Base-by-base conservation (phyloP, 2,329 filamentous ascomycete species). In the Calycina herbarum region DNA sequence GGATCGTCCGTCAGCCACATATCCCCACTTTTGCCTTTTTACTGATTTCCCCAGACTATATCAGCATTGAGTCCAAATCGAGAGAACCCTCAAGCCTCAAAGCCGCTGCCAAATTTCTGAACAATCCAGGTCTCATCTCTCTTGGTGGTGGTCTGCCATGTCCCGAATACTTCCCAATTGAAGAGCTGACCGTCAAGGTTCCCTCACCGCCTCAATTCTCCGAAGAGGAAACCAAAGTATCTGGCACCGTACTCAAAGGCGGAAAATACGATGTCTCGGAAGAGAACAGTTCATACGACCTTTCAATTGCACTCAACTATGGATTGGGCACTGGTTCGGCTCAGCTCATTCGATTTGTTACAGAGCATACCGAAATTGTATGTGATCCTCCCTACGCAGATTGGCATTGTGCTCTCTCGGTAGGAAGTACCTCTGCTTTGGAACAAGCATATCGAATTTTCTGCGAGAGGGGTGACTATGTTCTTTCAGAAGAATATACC, bases 311-410 rank as follows among this genome's bases (percentile, higher is more conserved):
- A 0, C 88, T 97, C 76, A 98, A 99, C 80, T 99, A 99, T 77
- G 92, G 91, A 40, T 93, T 97, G 79, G 89, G 93, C 8, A 88
- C 88, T 20, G 95, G 95, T 20, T 87, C 92, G 11, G 90, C 93
- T 3, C 95, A 97, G 79, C 83, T 99, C 77, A 81, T 97, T 68
- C 89, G 95, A 67, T 98, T 91, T 80, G 83, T 98, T 61, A 96
- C 94, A 0, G 95, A 99, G 81, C 95, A 98, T 79, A 96, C 94
- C 0, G 94, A 99, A 79, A 87, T 98, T 64, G 88, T 97, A 17
- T 92, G 93, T 78, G 84, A 87, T 67, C 94, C 94, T 17, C 92
- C 92, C 0, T 98, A 98, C 76, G 85, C 89, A 20, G 94, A 99
- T 80, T 99, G 95, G 95, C 84, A 86, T 69, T 92, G 92, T 73